Evolutionary conservation across 2,329 filamentous ascomycete species (phyloP).

Genomic region (Trichoderma cornu-damae): DNA sequence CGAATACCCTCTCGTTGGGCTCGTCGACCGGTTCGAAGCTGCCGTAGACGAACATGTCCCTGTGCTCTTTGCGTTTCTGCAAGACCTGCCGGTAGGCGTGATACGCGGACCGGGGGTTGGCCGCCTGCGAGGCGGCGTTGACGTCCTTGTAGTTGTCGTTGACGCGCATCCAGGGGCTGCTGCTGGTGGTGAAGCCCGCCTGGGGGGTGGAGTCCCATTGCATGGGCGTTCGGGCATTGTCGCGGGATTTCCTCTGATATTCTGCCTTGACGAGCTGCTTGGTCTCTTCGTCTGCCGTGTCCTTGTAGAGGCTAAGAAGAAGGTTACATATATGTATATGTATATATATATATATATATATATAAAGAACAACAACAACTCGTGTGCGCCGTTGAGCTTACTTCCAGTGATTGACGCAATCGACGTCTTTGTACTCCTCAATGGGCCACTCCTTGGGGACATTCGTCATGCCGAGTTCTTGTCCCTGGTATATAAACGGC

Average conservation of each 20-base stretch:
- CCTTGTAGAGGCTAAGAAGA: constrained; percentile 35
- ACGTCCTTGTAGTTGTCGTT: constrained; percentile 58
- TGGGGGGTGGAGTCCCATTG: constrained; percentile 60
- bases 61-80: constrained; percentile 53
- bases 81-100: constrained; percentile 58
- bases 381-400: no score
- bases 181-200: constrained; percentile 57
- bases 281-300: constrained; percentile 36
- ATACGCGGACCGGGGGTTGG: constrained; percentile 48
- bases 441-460: constrained; percentile 57
- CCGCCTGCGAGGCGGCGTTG: constrained; percentile 55
- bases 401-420: constrained; percentile 50
- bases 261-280: constrained; percentile 37
- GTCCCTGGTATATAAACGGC: constrained; percentile 64
- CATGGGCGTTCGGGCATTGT: constrained; percentile 67
- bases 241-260: constrained; percentile 57
- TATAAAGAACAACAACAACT: constrained; percentile 1
- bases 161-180: constrained; percentile 64
- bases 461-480: constrained; percentile 64
- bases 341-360: no score
- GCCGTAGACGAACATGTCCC: constrained; percentile 63
- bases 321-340: no score
- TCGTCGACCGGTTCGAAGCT: constrained; percentile 41
- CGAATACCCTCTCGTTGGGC: constrained; percentile 34
- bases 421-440: constrained; percentile 64